Evolutionary conservation across 768 basidiomycete species (phyloP).

Genomic region (Inosperma sp.): DNA sequence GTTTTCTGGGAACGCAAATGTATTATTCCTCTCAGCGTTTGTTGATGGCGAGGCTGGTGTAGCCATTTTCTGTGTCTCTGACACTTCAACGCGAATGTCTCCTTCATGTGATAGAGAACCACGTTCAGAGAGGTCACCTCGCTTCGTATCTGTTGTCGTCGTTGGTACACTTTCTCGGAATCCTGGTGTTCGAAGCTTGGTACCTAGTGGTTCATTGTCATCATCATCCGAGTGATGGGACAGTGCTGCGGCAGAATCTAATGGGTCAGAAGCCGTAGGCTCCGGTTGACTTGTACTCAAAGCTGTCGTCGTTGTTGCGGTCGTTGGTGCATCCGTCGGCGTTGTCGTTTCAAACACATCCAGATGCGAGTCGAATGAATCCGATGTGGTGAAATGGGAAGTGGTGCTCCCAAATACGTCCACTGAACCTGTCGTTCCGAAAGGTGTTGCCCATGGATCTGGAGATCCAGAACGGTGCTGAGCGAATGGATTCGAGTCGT

Average conservation of each 20-base stretch:
- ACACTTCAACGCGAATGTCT: slow-evolving; percentile 28
- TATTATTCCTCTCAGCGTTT: slow-evolving; percentile 1
- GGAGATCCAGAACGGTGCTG: slow-evolving; percentile 53
- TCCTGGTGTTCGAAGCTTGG: slow-evolving; percentile 39
- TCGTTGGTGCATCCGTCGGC: background rate
- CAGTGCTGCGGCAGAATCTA: slow-evolving; percentile 30
- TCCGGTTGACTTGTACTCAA: slow-evolving; percentile 3
- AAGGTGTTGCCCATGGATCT: slow-evolving; percentile 72
- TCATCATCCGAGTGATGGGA: slow-evolving; percentile 31
- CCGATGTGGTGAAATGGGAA: slow-evolving; percentile 20
- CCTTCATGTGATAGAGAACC: slow-evolving; percentile 26
- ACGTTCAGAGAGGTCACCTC: background rate
- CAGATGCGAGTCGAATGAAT: slow-evolving; percentile 22
- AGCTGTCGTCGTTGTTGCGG: no score
- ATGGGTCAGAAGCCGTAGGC: slow-evolving; percentile 29
- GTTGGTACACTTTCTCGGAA: slow-evolving; percentile 48
- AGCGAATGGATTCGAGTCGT: slow-evolving; percentile 55
- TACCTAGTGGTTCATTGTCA: slow-evolving; percentile 27
- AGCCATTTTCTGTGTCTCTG: slow-evolving; percentile 13
- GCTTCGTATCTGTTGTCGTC: slow-evolving; percentile 36
- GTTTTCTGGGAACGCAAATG: background rate
- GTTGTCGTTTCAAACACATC: slow-evolving; percentile 21
- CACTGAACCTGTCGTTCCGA: slow-evolving; percentile 32
- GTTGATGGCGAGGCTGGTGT: slow-evolving; percentile 13
- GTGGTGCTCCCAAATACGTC: slow-evolving; percentile 27